Evolutionary conservation across 495 filamentous ascomycete genomes (phyloP).

Genomic region (Aspergillus conjunctus): DNA sequence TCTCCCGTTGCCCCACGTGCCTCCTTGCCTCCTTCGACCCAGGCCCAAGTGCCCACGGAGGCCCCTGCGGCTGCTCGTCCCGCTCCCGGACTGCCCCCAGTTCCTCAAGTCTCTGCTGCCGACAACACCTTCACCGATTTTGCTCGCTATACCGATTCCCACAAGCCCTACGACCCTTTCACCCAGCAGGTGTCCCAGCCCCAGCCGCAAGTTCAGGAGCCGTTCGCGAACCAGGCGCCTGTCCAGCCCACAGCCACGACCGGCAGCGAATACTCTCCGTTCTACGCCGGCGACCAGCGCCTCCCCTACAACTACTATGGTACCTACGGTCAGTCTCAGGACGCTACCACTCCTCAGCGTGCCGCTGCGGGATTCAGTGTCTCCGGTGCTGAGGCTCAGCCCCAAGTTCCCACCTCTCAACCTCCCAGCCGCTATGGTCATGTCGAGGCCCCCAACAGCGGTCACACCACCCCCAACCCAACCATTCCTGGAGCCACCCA

Average conservation of each 20-base stretch:
- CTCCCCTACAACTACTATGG: constrained; percentile 81
- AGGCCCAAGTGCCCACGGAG: constrained; percentile 53
- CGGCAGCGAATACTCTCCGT: constrained; percentile 78
- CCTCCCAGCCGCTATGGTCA: constrained; percentile 69
- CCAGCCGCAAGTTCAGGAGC: constrained; percentile 60
- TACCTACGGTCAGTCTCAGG: constrained; percentile 78
- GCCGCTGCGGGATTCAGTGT: constrained; percentile 67
- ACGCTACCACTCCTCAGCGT: constrained; percentile 68
- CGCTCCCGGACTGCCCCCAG: constrained; percentile 67
- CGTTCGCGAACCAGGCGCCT: constrained; percentile 59
- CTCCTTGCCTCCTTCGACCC: constrained; percentile 76
- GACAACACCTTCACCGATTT: constrained; percentile 57
- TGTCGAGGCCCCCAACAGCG: constrained; percentile 77
- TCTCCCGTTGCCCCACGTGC: constrained; percentile 91
- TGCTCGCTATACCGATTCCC: constrained; percentile 71
- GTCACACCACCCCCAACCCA: constrained; percentile 86
- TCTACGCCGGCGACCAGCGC: constrained; percentile 83
- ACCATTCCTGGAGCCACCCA: constrained; percentile 69
- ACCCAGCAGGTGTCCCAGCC: constrained; percentile 71
- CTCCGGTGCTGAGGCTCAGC: constrained; percentile 69
- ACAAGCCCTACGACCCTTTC: constrained; percentile 90
- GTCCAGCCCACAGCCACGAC: constrained; percentile 58
- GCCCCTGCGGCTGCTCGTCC: constrained; percentile 65
- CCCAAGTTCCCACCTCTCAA: constrained; percentile 73
- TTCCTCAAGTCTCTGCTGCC: constrained; percentile 57